Base-by-base conservation (phyloP, 495 filamentous ascomycete species). In the Sordaria brevicollis region DNA sequence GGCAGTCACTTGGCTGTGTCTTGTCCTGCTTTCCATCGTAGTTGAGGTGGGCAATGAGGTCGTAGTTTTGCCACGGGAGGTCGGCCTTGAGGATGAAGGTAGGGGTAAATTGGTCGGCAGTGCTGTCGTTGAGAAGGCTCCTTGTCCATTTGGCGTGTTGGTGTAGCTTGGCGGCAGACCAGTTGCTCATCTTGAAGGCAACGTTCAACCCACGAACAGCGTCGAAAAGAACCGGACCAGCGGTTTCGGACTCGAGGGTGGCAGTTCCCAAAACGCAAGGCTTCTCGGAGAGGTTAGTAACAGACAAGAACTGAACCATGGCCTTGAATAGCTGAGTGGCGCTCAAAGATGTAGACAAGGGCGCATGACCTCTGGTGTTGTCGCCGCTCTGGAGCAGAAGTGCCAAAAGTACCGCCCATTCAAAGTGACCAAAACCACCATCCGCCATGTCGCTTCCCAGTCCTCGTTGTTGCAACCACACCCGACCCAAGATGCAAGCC, bases 251-350 rank as follows among this genome's bases (percentile, higher is more conserved):
- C 49, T 81, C 76, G 33, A 68, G 4, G 2, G 65, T 66, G 7
- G 68, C 74, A 29, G 72, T n/a, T 5, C 82, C 81, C 35, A 92
- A 83, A 10, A 89, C 67, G 35, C 91, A 79, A 2, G 92, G 89
- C 39, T 87, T 88, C 41, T 83, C 87, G 29, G 79, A 77, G 36
- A 98, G 77, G 75, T 97, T 88, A 33, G 83, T 89, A 6, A 85
- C 83, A 9, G 92, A 87, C 19, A 99, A 80, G 75, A 92, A 96
- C 78, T 97, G 93, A 54, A 99, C 75, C 5, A 88, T 89, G 1
- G 90, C 93, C 77, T 96, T 98, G 84, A 99, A 97, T 69, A 98
- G 86, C 78, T 99, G 94, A 57, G 95, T 95, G 81, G 90, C 91
- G 79, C 90, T 96, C 73, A 96, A 91, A 8, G 92, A 91, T 17